A percentile compares a stretch with the other conserved stretches of the same genome.
phyloP scores from a whole-genome alignment of 306 rosid genomes.

The Geum urbanum region DNA sequence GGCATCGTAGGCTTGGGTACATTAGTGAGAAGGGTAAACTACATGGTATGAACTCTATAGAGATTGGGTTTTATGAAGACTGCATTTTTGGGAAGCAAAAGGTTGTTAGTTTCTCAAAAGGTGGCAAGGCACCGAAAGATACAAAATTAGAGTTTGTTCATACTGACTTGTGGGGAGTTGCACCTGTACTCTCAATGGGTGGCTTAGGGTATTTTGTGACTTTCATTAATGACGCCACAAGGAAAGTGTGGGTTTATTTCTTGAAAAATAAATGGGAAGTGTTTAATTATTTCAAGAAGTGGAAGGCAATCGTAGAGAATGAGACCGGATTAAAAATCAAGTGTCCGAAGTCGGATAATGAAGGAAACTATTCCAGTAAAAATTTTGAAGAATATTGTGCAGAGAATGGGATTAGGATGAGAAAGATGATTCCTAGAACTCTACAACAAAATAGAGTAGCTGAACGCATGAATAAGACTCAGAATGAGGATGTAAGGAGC shows the following conservation, averaged over 20 bases:
- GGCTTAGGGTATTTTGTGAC: background rate
- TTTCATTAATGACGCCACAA: background rate
- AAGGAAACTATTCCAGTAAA: background rate
- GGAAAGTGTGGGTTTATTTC: background rate
- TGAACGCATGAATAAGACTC: background rate
- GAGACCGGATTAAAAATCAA: background rate
- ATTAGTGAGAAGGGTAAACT: too few species aligned
- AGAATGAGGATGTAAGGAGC: background rate
- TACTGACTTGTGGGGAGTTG: background rate
- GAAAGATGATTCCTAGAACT: background rate
- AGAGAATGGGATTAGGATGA: background rate
- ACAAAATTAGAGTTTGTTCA: background rate
- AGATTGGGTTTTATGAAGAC: too few species aligned
- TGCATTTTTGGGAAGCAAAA: too few species aligned
- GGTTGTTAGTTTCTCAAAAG: background rate
- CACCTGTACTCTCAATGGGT: background rate
- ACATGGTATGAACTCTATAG: too few species aligned
- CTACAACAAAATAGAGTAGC: background rate
- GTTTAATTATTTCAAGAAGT: background rate
- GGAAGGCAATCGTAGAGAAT: conserved; percentile 5
- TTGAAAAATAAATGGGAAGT: background rate
- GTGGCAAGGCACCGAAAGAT: background rate
- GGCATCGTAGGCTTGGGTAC: too few species aligned
- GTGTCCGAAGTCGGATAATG: background rate
- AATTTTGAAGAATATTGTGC: background rate